phyloP scores from a whole-genome alignment of 2,329 filamentous ascomycete genomes.

The Tolypocladium paradoxum region DNA sequence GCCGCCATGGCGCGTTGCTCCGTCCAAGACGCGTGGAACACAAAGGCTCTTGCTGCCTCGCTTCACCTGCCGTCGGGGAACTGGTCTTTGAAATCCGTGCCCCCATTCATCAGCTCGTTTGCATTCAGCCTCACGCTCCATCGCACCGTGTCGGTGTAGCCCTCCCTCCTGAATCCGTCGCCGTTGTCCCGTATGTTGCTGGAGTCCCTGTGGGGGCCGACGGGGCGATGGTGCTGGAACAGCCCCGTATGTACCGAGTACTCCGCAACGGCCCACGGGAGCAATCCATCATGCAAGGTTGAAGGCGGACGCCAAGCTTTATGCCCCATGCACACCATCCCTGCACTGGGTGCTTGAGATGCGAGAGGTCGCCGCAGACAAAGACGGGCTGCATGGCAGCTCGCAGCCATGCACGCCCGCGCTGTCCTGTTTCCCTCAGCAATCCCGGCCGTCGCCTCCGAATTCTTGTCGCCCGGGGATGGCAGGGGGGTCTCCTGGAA shows the following conservation, averaged over 20 bases:
- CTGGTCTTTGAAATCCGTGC: slow-evolving; percentile 15
- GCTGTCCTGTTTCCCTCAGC: background rate
- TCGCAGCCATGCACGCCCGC: background rate
- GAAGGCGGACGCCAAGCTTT: too few species aligned
- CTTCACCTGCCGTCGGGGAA: slow-evolving; percentile 1
- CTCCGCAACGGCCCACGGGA: too few species aligned
- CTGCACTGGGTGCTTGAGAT: too few species aligned
- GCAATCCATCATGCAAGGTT: too few species aligned
- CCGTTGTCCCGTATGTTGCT: slow-evolving; percentile 27
- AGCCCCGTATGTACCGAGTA: too few species aligned
- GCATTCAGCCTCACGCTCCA: slow-evolving; percentile 31
- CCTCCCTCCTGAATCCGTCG: slow-evolving; percentile 16
- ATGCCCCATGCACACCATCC: too few species aligned
- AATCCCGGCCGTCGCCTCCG: background rate
- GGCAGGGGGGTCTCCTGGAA: background rate
- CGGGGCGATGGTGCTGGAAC: slow-evolving; percentile 33
- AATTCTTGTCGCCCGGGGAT: background rate
- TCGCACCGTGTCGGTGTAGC: slow-evolving; percentile 23
- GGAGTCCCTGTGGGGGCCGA: slow-evolving; percentile 20
- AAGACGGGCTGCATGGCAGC: too few species aligned
- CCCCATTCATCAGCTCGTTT: slow-evolving; percentile 22
- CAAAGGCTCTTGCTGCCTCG: background rate
- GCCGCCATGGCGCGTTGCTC: background rate
- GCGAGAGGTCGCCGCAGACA: too few species aligned
- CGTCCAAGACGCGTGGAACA: background rate